Evolutionary conservation across 2,329 filamentous ascomycete genomes (phyloP), one percentile per base, ranked within the genome.

Genomic region (Diplocarpon rosae): DNA sequence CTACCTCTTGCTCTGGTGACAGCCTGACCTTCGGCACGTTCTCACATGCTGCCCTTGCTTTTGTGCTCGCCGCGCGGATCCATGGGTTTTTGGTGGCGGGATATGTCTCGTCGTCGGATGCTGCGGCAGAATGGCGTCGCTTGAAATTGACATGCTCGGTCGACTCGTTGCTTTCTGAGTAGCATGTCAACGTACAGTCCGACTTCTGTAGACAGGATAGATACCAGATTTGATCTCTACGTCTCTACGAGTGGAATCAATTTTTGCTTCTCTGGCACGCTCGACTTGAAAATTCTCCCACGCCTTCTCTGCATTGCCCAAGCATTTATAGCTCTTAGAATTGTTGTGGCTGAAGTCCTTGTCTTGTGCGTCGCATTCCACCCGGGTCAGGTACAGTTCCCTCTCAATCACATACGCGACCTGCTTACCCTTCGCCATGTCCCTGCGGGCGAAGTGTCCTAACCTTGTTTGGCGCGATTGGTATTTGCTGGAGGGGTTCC

Each of bases 1-100:
- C 57, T 5, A 29, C 37, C 12, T 56, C 27, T 37, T 59, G 55
- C 35, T 51, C 53, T 3, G 44, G 31, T 10, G 57, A 56, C 32
- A 59, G 54, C 9, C 37, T 15, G 8, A 56, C 17, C 10, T 35
- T 24, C 20, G 20, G 20, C 24, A 2, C 36, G 17, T 16, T 41
- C 35, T 16, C 45, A 31, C 27, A 50, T 31, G 2, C 29, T 35
- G 5, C 41, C 42, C 16, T 31, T 7, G 36, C 37, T n/a, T 2
- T 17, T 12, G 35, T 13, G 14, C 15, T 31, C 20, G n/a, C 29
- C 7, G 27, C 24, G 14, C 28, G 13, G 1, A 43, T 32, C 20
- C 32, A 8, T 24, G 12, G n/a, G 24, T 43, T 15, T 32, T 43
- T n/a, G 14, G 27, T 24, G 33, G 11, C 11, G 13, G 24, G 12